phyloP scores from a whole-genome alignment of 2,329 filamentous ascomycete species.

The Tetracladium maxilliforme region DNA sequence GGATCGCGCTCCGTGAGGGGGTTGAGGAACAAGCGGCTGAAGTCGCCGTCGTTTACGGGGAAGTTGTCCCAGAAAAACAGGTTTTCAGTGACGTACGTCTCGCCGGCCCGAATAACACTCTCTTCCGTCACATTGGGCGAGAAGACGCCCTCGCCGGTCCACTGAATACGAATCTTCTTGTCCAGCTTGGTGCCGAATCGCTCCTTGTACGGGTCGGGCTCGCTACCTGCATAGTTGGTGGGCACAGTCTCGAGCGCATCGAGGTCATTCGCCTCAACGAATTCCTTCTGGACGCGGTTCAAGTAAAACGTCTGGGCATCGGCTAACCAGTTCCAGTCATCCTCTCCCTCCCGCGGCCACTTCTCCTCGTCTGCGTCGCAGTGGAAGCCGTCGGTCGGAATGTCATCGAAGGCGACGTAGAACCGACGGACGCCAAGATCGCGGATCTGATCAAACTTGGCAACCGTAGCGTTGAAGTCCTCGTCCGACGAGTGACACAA shows the following conservation, averaged over 20 bases:
- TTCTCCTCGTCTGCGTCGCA: constrained; percentile 9
- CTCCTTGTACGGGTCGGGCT: constrained; percentile 8
- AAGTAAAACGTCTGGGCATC: constrained; percentile 9
- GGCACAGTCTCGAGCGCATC: constrained; percentile 8
- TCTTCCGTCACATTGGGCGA: constrained; percentile 8
- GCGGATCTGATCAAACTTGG: constrained; percentile 9
- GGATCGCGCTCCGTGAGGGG: constrained; percentile 8
- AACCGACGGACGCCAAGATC: constrained; percentile 8
- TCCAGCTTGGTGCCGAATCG: constrained; percentile 9
- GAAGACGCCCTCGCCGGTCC: constrained; percentile 11
- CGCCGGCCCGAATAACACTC: constrained; percentile 6
- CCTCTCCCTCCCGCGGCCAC: constrained; percentile 5
- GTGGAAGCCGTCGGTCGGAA: constrained; percentile 7
- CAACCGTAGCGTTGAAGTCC: constrained; percentile 8
- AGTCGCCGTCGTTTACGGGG: constrained; percentile 10
- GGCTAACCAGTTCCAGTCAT: constrained; percentile 7
- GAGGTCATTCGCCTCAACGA: constrained; percentile 6
- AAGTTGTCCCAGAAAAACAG: constrained; percentile 11
- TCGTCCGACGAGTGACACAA: constrained; percentile 8
- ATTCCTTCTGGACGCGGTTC: constrained; percentile 8
- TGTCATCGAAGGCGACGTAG: constrained; percentile 9
- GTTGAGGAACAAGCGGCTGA: constrained; percentile 10
- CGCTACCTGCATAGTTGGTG: constrained; percentile 9
- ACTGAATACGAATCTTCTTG: constrained; percentile 11
- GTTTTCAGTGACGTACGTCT: constrained; percentile 10